phyloP scores from a whole-genome alignment of 2,329 filamentous ascomycete genomes.

The Penicillium brevicompactum region DNA sequence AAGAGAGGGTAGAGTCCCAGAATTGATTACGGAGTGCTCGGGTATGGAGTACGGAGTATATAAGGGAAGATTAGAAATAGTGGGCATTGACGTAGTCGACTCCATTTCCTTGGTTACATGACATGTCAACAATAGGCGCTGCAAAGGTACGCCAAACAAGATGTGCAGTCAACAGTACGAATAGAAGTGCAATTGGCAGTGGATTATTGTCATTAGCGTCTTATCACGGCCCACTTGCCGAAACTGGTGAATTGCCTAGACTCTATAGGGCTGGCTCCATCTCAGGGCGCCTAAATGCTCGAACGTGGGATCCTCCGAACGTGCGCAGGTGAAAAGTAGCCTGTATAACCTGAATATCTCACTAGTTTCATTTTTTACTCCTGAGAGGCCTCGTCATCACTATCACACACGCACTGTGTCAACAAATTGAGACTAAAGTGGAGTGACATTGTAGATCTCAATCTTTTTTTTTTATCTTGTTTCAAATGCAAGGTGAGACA shows the following conservation, averaged over 20 bases:
- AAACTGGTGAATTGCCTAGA: background rate
- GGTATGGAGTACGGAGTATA: background rate
- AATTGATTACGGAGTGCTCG: background rate
- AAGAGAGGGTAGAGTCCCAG: too few relatives aligned
- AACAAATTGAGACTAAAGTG: background rate
- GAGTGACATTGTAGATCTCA: background rate
- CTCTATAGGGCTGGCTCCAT: background rate
- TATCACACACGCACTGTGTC: background rate
- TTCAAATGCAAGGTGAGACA: background rate
- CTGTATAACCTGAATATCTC: too few relatives aligned
- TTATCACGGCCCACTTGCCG: background rate
- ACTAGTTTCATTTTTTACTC: background rate
- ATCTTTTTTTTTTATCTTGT: background rate
- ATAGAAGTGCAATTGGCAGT: background rate
- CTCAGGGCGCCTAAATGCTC: too few relatives aligned
- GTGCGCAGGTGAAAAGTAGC: too few relatives aligned
- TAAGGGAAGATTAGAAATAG: background rate
- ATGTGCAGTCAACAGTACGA: too few relatives aligned
- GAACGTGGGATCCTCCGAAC: too few relatives aligned
- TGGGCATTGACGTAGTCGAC: background rate
- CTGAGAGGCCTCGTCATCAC: background rate
- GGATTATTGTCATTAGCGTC: background rate
- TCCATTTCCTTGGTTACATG: background rate
- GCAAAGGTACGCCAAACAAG: background rate
- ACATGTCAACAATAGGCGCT: background rate